Percentiles rank a stretch among this genome's conserved stretches.
phyloP scores from a whole-genome alignment of 352 stramenopile species.

The Phytophthora cactorum region DNA sequence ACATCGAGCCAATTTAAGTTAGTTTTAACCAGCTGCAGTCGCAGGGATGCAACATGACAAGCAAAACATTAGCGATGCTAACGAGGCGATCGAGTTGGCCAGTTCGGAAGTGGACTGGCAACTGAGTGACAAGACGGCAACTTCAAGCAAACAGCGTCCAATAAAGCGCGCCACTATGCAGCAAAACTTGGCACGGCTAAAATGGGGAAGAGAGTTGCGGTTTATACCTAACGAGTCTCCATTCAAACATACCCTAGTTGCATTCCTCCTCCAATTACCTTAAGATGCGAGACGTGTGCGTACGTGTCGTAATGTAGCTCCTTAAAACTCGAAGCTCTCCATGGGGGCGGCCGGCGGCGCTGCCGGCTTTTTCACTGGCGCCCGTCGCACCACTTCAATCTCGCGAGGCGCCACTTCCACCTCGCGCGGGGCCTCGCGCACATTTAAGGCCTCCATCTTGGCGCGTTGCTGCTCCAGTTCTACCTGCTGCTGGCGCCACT shows the following conservation, averaged over 20 bases:
- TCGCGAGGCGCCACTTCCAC: conserved; percentile 46
- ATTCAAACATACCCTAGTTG: conserved; percentile 36
- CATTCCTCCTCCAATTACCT: conserved; percentile 24
- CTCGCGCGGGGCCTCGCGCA: conserved; percentile 30
- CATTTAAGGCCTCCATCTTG: conserved; percentile 28
- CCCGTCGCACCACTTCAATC: conserved; percentile 53
- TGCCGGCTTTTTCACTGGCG: conserved; percentile 37
- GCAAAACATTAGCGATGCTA: too few relatives aligned
- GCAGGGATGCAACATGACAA: too few relatives aligned
- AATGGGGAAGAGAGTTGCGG: conserved; percentile 2
- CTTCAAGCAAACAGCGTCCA: too few relatives aligned
- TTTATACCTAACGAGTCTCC: conserved; percentile 33
- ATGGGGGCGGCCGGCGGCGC: conserved; percentile 27
- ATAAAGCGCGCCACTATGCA: conserved; percentile 7
- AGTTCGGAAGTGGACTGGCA: too few relatives aligned
- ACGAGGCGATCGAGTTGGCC: too few relatives aligned
- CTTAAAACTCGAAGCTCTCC: conserved; percentile 53
- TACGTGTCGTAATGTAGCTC: conserved; percentile 23
- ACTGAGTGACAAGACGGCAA: too few relatives aligned
- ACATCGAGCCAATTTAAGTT: not conserved
- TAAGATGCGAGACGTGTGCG: conserved; percentile 23
- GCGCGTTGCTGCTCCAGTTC: conserved; percentile 33
- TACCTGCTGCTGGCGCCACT: conserved; percentile 37
- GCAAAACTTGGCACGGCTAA: not conserved
- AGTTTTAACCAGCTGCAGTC: not conserved